Evolutionary conservation across 1,139 yeast genomes (phyloP).

Genomic region (Geotrichum siamense): DNA sequence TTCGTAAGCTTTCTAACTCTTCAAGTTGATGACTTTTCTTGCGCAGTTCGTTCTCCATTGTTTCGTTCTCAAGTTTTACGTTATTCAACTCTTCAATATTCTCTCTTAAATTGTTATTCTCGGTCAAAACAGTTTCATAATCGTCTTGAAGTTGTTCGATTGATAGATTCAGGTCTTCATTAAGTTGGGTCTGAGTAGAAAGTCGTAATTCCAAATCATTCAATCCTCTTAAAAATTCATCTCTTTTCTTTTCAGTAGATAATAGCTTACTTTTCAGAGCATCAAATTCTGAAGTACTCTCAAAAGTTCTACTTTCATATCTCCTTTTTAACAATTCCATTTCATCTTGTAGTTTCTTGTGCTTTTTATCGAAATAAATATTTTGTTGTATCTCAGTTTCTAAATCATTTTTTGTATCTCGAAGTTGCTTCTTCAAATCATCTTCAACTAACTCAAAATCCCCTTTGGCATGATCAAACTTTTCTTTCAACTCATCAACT

Average conservation of each 20-base stretch:
- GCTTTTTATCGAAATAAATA: background rate
- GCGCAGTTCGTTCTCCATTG: conserved; percentile 18
- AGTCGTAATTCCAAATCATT: too few species aligned
- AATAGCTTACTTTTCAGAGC: too few species aligned
- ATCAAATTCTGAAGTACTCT: too few species aligned
- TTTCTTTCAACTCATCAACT: too few species aligned
- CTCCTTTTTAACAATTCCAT: too few species aligned
- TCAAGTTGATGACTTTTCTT: background rate
- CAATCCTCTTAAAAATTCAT: too few species aligned
- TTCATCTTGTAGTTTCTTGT: background rate
- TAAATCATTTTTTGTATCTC: background rate
- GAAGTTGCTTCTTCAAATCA: background rate
- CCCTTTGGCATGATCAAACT: background rate
- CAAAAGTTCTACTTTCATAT: too few species aligned
- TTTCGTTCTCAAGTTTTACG: conserved; percentile 21
- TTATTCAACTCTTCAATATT: conserved; percentile 19
- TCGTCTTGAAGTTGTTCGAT: too few species aligned
- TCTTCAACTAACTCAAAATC: background rate
- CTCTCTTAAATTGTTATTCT: conserved; percentile 15
- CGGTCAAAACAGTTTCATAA: too few species aligned
- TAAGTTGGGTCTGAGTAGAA: too few species aligned
- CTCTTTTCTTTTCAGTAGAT: too few species aligned
- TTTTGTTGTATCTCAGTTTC: conserved; percentile 1
- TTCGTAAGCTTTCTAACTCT: background rate
- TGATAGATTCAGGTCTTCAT: too few species aligned